Conservation (phyloP, 2,329 filamentous ascomycete genomes). For the Tolypocladium endophyticum region DNA sequence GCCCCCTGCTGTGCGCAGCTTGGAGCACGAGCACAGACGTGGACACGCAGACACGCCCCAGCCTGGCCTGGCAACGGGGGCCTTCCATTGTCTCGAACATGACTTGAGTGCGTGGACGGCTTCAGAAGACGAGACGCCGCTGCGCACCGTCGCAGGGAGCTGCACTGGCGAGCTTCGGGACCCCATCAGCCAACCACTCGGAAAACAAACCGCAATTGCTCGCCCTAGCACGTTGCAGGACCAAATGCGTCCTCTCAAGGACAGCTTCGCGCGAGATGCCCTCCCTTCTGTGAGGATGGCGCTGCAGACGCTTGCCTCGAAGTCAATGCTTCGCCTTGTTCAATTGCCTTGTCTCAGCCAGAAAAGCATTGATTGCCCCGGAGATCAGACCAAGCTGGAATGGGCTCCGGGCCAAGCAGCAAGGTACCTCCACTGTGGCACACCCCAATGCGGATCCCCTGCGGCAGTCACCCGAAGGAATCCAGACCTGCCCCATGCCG, state of each 20-base stretch:
- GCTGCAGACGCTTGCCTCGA: background rate
- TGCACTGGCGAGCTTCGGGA: background rate
- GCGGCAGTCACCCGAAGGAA: background rate
- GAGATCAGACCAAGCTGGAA: background rate
- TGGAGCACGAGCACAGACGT: background rate
- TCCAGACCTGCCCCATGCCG: background rate
- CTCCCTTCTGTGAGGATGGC: background rate
- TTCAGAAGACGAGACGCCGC: background rate
- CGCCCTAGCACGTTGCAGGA: background rate
- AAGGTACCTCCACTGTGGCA: background rate
- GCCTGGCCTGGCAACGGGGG: background rate
- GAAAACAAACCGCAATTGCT: background rate
- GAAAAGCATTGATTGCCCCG: background rate
- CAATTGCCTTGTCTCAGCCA: background rate
- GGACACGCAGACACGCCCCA: background rate
- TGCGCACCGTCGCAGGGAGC: too few species aligned
- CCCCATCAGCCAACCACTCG: background rate
- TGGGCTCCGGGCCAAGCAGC: background rate
- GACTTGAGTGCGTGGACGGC: background rate
- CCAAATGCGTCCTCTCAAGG: background rate
- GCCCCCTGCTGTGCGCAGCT: background rate
- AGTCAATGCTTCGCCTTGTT: background rate
- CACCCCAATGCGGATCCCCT: background rate
- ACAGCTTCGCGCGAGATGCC: background rate
- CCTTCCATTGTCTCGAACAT: background rate